These are phyloP conservation scores for Cladosporium colombiae DNA, from an alignment of 2,329 filamentous ascomycete genomes.

Conservation along the genomic window DNA sequence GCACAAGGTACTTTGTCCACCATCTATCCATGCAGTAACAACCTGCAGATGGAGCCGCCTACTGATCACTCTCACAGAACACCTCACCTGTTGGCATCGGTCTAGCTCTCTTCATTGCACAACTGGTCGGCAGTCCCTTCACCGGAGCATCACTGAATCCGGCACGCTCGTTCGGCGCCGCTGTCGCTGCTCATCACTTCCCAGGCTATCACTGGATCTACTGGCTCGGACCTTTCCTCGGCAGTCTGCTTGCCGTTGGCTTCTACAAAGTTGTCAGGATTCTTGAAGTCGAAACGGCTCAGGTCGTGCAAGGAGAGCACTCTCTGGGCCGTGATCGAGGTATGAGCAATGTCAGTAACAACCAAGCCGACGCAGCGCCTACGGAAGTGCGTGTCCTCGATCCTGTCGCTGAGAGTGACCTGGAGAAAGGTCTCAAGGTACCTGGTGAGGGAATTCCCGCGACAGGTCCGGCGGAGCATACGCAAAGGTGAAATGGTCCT, in stretches of 20 bases:
- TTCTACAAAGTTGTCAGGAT: slow-evolving; percentile 21
- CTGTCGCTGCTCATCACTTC: slow-evolving; percentile 23
- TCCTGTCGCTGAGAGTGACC: slow-evolving; percentile 17
- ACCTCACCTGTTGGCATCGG: slow-evolving; percentile 42
- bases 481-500: not conserved
- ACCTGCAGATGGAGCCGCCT: not conserved
- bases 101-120: slow-evolving; percentile 44
- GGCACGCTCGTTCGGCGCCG: slow-evolving; percentile 35
- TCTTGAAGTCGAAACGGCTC: slow-evolving; percentile 15
- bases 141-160: slow-evolving; percentile 39
- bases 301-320: slow-evolving; percentile 18
- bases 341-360: not conserved
- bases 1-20: slow-evolving; percentile 36
- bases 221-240: slow-evolving; percentile 25
- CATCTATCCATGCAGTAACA: not conserved
- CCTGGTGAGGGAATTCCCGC: not conserved
- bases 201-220: slow-evolving; percentile 27
- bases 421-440: slow-evolving; percentile 13
- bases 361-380: not conserved
- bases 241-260: slow-evolving; percentile 22
- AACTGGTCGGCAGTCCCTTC: slow-evolving; percentile 36
- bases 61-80: slow-evolving; percentile 50
- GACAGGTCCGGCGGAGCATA: not conserved
- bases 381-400: not conserved
- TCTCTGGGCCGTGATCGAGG: slow-evolving; percentile 5